Evolutionary conservation across 306 rosid genomes (phyloP).

Genomic region (Mucuna pruriens): DNA sequence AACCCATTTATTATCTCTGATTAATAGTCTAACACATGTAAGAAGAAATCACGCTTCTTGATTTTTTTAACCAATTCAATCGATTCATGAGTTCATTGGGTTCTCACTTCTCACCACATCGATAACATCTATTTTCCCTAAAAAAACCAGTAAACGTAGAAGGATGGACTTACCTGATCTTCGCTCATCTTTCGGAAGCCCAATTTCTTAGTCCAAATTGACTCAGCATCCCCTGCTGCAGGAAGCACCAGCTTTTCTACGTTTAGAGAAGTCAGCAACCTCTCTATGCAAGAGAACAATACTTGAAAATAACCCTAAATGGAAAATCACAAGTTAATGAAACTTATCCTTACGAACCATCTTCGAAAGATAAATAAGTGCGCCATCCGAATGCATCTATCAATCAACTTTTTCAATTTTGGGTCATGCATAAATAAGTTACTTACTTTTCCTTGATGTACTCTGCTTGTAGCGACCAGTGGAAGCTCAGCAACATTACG

Average conservation of each 20-base stretch:
- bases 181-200: slow-evolving; percentile 91
- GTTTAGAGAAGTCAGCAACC: slow-evolving; percentile 72
- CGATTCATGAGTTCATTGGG: background rate
- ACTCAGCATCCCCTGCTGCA: slow-evolving; percentile 98
- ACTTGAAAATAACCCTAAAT: slow-evolving; percentile 95
- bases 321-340: slow-evolving; percentile 25
- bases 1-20: background rate
- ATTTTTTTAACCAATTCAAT: slow-evolving; percentile 17
- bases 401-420: slow-evolving; percentile 1
- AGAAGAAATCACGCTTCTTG: background rate
- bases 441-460: slow-evolving; percentile 91
- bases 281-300: slow-evolving; percentile 86
- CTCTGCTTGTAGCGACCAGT: slow-evolving; percentile 95
- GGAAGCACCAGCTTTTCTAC: slow-evolving; percentile 97
- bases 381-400: background rate
- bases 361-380: slow-evolving; percentile 28
- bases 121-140: background rate
- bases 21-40: background rate
- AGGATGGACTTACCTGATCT: slow-evolving; percentile 70
- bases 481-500: slow-evolving; percentile 95
- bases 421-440: slow-evolving; percentile 15
- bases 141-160: slow-evolving; percentile 1
- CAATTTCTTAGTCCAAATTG: slow-evolving; percentile 93
- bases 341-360: background rate
- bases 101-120: background rate